Evolutionary conservation across 1,284 basidiomycete species (phyloP).

Genomic region (Tilletia indica): DNA sequence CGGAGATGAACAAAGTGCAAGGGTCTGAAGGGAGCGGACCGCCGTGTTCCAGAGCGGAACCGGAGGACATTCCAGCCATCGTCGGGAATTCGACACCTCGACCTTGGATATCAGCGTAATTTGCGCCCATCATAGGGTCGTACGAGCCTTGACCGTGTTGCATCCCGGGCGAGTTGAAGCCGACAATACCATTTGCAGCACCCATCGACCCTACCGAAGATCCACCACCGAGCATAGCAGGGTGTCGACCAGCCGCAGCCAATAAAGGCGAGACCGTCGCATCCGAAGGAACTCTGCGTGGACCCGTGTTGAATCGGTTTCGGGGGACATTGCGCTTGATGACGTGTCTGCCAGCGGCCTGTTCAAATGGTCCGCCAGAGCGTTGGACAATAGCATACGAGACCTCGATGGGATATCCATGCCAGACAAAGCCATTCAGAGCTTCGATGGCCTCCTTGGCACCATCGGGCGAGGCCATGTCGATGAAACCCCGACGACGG

Average conservation of each 20-base stretch:
- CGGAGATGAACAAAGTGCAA: constrained; percentile 28
- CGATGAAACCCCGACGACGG: constrained; percentile 52
- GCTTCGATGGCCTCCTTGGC: constrained; percentile 43
- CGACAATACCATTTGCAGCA: constrained; percentile 10
- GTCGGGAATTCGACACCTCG: neutral
- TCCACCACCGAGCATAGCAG: neutral
- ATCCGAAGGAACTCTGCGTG: constrained; percentile 28
- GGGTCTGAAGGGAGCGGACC: constrained; percentile 17
- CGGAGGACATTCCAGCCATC: constrained; percentile 10
- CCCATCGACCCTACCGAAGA: neutral
- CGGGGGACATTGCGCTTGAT: constrained; percentile 36
- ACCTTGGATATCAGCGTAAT: neutral
- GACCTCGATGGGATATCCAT: constrained; percentile 53
- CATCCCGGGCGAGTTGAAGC: constrained; percentile 1
- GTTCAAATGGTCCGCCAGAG: constrained; percentile 42
- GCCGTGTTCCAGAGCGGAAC: neutral
- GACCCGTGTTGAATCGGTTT: constrained; percentile 37
- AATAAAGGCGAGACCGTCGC: neutral
- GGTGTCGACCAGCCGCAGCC: too few species aligned
- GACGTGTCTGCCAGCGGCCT: constrained; percentile 26
- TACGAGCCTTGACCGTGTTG: neutral
- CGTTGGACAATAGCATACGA: constrained; percentile 55
- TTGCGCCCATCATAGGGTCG: constrained; percentile 12
- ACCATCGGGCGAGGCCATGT: constrained; percentile 44
- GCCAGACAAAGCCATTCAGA: constrained; percentile 47